Evolutionary conservation across 192 early-diverging fungal genomes (phyloP).

Genomic region (Pilobolus umbonatus): DNA sequence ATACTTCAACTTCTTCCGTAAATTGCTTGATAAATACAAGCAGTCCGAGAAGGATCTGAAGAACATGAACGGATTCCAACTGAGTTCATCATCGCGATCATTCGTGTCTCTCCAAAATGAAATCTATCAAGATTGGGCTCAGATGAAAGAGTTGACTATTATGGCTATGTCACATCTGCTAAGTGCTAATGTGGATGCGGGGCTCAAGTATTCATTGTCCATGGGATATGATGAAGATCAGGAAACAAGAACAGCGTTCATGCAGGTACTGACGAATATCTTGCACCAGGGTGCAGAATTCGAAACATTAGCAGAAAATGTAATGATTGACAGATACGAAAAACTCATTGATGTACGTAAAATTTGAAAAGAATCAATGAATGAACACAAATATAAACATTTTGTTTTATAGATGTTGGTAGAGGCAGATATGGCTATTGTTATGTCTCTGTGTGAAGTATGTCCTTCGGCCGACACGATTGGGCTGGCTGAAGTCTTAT

Average conservation of each 20-base stretch:
- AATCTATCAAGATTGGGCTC: constrained; percentile 34
- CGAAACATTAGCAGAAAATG: constrained; percentile 58
- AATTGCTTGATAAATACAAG: constrained; percentile 56
- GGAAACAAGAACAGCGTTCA: constrained; percentile 70
- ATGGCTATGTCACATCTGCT: constrained; percentile 74
- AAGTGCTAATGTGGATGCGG: constrained; percentile 75
- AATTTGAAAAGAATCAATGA: not conserved
- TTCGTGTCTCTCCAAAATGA: constrained; percentile 43
- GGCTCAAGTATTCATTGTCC: constrained; percentile 67
- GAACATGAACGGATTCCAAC: constrained; percentile 29
- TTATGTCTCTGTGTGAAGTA: constrained; percentile 68
- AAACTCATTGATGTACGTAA: constrained; percentile 54
- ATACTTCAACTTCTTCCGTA: constrained; percentile 74
- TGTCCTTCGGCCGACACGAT: constrained; percentile 67
- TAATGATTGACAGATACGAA: constrained; percentile 54
- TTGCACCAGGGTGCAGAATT: constrained; percentile 68
- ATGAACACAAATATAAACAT: not conserved
- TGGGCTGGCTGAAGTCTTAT: constrained; percentile 64
- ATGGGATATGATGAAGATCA: constrained; percentile 78
- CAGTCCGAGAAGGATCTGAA: constrained; percentile 37
- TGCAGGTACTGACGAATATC: constrained; percentile 78
- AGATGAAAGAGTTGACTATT: constrained; percentile 62
- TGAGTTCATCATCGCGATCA: constrained; percentile 59
- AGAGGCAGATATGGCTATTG: constrained; percentile 59
- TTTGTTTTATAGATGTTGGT: constrained; percentile 35